These are phyloP conservation scores for Beauveria asiatica DNA, from an alignment of 2,329 filamentous ascomycete genomes.

Conservation along the genomic window DNA sequence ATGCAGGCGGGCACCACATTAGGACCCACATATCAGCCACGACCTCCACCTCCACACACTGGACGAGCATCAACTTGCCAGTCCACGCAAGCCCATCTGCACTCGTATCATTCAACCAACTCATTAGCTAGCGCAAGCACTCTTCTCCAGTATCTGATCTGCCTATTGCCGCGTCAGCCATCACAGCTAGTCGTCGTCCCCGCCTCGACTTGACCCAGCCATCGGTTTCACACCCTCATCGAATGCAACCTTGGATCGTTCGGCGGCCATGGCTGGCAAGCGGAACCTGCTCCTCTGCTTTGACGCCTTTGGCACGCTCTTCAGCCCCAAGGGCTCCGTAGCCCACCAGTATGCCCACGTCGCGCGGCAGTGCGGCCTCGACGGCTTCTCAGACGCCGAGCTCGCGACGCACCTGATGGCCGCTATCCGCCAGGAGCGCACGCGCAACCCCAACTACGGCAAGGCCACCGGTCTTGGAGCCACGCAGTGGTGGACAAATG, in stretches of 20 bases:
- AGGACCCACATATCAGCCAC: too few species aligned
- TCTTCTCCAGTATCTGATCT: too few species aligned
- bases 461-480: slow-evolving; percentile 41
- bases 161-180: background rate
- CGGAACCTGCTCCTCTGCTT: slow-evolving; percentile 49
- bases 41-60: too few species aligned
- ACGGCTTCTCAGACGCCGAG: slow-evolving; percentile 31
- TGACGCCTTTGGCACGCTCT: slow-evolving; percentile 59
- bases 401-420: slow-evolving; percentile 24
- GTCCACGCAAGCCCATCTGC: too few species aligned
- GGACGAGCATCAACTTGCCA: too few species aligned
- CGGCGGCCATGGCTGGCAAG: background rate
- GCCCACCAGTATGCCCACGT: slow-evolving; percentile 44
- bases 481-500: slow-evolving; percentile 51
- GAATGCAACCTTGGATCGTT: background rate
- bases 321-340: slow-evolving; percentile 41
- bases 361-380: slow-evolving; percentile 41
- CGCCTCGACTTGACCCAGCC: background rate
- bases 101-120: too few species aligned
- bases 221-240: background rate
- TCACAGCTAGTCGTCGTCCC: background rate
- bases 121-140: too few species aligned
- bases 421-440: slow-evolving; percentile 40
- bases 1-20: too few species aligned
- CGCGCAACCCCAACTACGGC: slow-evolving; percentile 50